A percentile compares a stretch with the other conserved stretches of the same genome.
Conservation (phyloP, 1,139 yeast genomes). For the Cylindricascospora bacillispora region DNA sequence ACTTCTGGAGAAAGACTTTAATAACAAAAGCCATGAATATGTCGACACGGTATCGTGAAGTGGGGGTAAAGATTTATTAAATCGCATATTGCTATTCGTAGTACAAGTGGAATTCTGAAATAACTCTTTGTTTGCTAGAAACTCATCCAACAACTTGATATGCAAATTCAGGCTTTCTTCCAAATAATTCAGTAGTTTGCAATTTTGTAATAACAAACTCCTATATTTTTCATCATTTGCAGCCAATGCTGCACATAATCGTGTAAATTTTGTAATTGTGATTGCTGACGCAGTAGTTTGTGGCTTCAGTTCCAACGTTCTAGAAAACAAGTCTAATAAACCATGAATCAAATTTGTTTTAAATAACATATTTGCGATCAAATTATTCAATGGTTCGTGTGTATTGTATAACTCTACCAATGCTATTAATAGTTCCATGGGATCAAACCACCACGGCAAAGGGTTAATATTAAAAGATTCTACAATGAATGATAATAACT, state of each 20-base stretch:
- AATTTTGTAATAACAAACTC: conserved; percentile 13
- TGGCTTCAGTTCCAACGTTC: conserved; percentile 10
- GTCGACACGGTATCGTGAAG: conserved; percentile 16
- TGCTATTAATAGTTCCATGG: conserved; percentile 14
- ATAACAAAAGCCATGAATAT: conserved; percentile 27
- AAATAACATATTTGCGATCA: conserved; percentile 14
- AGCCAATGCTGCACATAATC: conserved; percentile 18
- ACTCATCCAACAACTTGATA: conserved; percentile 11
- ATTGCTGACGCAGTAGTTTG: conserved; percentile 11
- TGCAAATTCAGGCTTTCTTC: conserved; percentile 18
- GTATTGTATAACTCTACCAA: conserved; percentile 16
- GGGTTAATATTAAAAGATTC: conserved; percentile 14
- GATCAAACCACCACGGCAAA: conserved; percentile 25
- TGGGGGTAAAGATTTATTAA: conserved; percentile 10
- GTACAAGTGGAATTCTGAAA: conserved; percentile 6
- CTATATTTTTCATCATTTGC: conserved; percentile 21
- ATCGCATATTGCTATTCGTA: background rate
- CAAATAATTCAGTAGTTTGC: conserved; percentile 12
- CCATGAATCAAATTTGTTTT: conserved; percentile 18
- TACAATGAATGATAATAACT: conserved; percentile 18
- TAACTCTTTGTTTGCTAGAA: conserved; percentile 9
- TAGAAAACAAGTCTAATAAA: conserved; percentile 15
- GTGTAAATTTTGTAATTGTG: conserved; percentile 15
- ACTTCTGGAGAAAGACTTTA: conserved; percentile 66
- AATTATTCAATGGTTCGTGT: conserved; percentile 17